Evolutionary conservation across 164 flowering plant genomes (phyloP).

Genomic region (Houttuynia cordata): DNA sequence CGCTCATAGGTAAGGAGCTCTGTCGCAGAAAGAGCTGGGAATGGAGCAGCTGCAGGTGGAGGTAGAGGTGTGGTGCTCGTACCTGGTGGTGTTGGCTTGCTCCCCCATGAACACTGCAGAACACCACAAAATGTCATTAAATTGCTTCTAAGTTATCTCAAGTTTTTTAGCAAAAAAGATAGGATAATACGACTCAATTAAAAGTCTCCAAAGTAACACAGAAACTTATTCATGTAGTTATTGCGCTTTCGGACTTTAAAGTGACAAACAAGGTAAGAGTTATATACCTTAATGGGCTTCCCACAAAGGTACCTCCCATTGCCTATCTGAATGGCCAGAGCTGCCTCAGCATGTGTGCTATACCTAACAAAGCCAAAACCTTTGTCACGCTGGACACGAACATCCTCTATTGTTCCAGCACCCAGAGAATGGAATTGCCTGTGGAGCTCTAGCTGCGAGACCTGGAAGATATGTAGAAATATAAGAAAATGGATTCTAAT

Average conservation of each 20-base stretch:
- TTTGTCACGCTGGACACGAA: slow-evolving; percentile 83
- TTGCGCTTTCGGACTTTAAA: too few relatives aligned
- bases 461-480: slow-evolving; percentile 29
- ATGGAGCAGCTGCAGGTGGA: slow-evolving; percentile 46
- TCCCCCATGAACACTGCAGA: slow-evolving; percentile 89
- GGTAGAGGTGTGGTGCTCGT: slow-evolving; percentile 64
- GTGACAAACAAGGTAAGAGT: neutral
- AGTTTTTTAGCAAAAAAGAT: too few relatives aligned
- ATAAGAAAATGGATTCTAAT: too few relatives aligned
- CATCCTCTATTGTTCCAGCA: slow-evolving; percentile 84
- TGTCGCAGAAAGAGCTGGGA: slow-evolving; percentile 36
- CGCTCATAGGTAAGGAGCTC: slow-evolving; percentile 57
- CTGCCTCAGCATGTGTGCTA: slow-evolving; percentile 78
- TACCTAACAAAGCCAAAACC: slow-evolving; percentile 97
- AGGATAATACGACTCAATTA: too few relatives aligned
- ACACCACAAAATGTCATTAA: neutral
- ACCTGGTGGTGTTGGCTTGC: slow-evolving; percentile 84
- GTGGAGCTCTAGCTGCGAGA: slow-evolving; percentile 69
- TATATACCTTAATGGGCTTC: slow-evolving; percentile 66
- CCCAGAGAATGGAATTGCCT: slow-evolving; percentile 70
- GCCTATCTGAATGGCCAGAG: slow-evolving; percentile 79
- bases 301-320: slow-evolving; percentile 65
- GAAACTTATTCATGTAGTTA: too few relatives aligned
- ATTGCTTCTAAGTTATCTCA: too few relatives aligned
- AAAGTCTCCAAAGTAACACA: too few relatives aligned